Percentiles rank a stretch among this genome's conserved stretches.
phyloP scores from a whole-genome alignment of 2,329 filamentous ascomycete genomes.

The Pseudogymnoascus sp. region DNA sequence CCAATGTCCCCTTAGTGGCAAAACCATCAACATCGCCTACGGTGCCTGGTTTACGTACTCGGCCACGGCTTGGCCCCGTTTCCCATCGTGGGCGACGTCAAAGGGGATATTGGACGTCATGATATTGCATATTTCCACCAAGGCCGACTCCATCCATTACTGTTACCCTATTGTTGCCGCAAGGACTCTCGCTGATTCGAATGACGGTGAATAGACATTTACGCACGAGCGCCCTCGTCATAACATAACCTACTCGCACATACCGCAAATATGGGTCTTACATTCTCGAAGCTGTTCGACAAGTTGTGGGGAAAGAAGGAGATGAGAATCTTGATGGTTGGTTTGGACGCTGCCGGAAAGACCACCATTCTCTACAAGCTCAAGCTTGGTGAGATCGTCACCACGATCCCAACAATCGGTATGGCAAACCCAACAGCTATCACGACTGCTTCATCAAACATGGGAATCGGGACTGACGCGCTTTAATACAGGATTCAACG shows the following conservation, averaged over 20 bases:
- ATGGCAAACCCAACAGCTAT: constrained; percentile 32
- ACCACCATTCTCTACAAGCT: constrained; percentile 99
- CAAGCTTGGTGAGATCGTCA: constrained; percentile 98
- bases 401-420: constrained; percentile 98
- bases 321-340: constrained; percentile 99
- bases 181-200: constrained; percentile 2
- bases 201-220: constrained; percentile 14
- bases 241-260: constrained; percentile 26
- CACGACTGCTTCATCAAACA: background rate
- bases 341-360: constrained; percentile 98
- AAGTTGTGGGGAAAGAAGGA: constrained; percentile 99
- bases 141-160: background rate
- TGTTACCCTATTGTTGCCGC: background rate
- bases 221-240: constrained; percentile 31
- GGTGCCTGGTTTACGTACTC: constrained; percentile 7
- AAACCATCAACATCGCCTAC: constrained; percentile 6
- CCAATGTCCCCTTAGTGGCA: constrained; percentile 1
- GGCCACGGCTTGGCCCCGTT: background rate
- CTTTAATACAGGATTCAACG: constrained; percentile 74
- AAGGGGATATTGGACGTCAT: constrained; percentile 3
- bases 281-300: constrained; percentile 94
- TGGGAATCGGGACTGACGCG: background rate
- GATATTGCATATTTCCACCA: background rate
- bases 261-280: constrained; percentile 86
- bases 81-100: background rate